Base-by-base conservation (phyloP, 2,329 filamentous ascomycete species). In the Elsinoe fawcettii region DNA sequence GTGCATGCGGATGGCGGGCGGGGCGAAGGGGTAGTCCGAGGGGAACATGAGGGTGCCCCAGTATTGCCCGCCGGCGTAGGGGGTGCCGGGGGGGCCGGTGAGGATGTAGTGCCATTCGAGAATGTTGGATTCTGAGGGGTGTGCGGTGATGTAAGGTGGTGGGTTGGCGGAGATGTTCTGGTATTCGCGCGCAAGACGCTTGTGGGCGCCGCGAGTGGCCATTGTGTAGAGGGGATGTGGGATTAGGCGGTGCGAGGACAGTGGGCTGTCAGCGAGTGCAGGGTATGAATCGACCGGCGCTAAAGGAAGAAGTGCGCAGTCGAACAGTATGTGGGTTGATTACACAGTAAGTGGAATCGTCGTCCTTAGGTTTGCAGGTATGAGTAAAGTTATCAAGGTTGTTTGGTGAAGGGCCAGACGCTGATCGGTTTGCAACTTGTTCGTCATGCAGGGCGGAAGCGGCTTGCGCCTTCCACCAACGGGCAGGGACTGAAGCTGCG, bases 1-100 rank as follows among this genome's bases (percentile, higher is more conserved):
- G 77, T 97, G 93, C 93, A 99, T 99, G 69, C 92, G 90, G 72
- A 99, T 99, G 1, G 93, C 90, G 3, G 93, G 93, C 30, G 93
- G 93, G 11, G 91, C 92, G 73, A 96, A 99, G 23, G 93, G 93
- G 71, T 99, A 99, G 77, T 96, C 91, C 7, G 91, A 83, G 14
- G 93, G 93, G 72, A 99, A 99, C 63, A 95, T 85, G 53, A 99
- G 80, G 1, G 92, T 96, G 49, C 93, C 93, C 93, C 93, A 99
- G 77, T 97, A 99, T 72, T 99, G 93, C 46, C 93, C 93, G 68
- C 86, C 85, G 66, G 95, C 84, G 71, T 99, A 99, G 1, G 93
- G 92, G 0, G 93, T 99, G 60, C 91, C 83, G 60, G 95, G 90
- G 32, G 93, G 92, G 1, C 93, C 93, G 36, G 91, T 96, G 63